These are phyloP conservation scores for Przewalskia tangutica DNA, from an alignment of 257 asterid species.

Conservation along the genomic window DNA sequence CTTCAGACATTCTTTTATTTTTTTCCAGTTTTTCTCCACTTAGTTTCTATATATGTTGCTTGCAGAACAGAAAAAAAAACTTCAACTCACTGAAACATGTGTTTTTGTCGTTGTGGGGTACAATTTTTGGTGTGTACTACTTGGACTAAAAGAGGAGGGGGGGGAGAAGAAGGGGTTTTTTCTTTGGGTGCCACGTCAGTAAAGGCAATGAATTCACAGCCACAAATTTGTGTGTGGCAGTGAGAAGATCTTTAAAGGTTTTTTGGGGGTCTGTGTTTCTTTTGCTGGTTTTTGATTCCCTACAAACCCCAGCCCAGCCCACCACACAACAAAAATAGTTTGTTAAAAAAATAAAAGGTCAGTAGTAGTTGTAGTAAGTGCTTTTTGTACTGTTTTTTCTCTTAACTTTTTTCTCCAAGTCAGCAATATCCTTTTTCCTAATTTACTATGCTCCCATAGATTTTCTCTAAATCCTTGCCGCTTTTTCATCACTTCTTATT, in stretches of 20 bases:
- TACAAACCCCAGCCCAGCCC: neutral
- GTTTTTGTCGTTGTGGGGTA: neutral
- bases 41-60: neutral
- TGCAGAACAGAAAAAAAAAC: neutral
- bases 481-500: neutral
- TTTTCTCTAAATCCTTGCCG: neutral
- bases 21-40: neutral
- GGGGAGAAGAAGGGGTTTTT: constrained; percentile 21
- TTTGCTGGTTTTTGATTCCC: constrained; percentile 3
- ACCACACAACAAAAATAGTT: neutral
- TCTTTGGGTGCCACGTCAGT: constrained; percentile 34
- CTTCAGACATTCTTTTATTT: constrained; percentile 31
- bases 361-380: neutral
- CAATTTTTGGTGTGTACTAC: neutral
- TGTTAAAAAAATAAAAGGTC: neutral
- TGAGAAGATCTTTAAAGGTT: constrained; percentile 28
- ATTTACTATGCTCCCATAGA: neutral
- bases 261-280: neutral
- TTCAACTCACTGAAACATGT: neutral
- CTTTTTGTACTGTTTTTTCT: neutral
- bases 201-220: constrained; percentile 36
- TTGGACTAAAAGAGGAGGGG: constrained; percentile 7
- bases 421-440: constrained; percentile 19
- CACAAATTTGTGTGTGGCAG: constrained; percentile 78
- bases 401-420: constrained; percentile 20